Conservation (phyloP, 78 protist species). For the Polysphondylium violaceum region DNA sequence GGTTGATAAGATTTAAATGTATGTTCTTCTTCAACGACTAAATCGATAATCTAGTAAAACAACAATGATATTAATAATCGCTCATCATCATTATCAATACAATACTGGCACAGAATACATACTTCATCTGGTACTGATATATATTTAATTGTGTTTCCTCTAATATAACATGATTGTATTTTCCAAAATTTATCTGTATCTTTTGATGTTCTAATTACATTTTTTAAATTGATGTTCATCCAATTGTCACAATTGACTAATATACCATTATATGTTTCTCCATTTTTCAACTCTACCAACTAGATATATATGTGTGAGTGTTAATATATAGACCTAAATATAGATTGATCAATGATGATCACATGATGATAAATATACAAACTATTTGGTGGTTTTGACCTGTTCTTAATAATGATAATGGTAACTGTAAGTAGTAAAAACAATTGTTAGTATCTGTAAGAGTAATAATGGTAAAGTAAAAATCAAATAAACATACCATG, state of each 20-base stretch:
- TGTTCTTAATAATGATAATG: conserved; percentile 89
- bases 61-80: not conserved
- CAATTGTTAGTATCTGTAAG: not conserved
- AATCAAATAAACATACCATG: no score
- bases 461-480: no score
- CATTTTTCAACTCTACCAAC: conserved; percentile 96
- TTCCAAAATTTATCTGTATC: conserved; percentile 95
- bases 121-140: conserved; percentile 94
- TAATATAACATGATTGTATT: conserved; percentile 89
- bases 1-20: conserved; percentile 13
- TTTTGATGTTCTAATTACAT: conserved; percentile 92
- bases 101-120: not conserved
- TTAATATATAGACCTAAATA: not conserved
- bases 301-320: conserved; percentile 32
- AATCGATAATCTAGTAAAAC: conserved; percentile 48
- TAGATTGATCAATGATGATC: not conserved
- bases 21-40: conserved; percentile 78
- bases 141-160: conserved; percentile 95
- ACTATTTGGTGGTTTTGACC: conserved; percentile 90
- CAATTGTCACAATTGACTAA: conserved; percentile 92
- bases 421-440: conserved; percentile 68
- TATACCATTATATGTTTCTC: conserved; percentile 96
- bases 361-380: not conserved
- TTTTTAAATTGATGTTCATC: conserved; percentile 93
- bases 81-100: not conserved